Conservation (phyloP, 23 red algal genomes). For the Pyropia haitanensis region DNA sequence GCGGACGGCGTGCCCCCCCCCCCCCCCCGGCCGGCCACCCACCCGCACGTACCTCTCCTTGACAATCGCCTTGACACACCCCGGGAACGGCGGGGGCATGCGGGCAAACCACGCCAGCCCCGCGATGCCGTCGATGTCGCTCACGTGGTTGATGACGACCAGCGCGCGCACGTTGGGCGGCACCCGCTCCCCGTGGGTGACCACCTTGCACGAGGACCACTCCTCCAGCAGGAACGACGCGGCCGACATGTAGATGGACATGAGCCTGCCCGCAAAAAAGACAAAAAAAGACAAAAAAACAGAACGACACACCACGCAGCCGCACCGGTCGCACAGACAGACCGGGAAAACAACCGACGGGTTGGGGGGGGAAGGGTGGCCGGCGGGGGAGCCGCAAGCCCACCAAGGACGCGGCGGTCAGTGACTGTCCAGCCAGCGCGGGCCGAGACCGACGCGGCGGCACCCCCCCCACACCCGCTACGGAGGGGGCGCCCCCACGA, state of each 20-base stretch:
- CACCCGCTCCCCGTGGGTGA: conserved; percentile 33
- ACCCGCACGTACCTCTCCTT: conserved; percentile 26
- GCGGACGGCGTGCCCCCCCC: not conserved
- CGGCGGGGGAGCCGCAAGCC: too few species aligned
- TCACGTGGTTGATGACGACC: conserved; percentile 43
- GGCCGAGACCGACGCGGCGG: too few species aligned
- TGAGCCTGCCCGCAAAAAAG: not conserved
- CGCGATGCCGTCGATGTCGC: conserved; percentile 36
- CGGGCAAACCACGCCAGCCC: conserved; percentile 43
- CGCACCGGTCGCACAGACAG: too few species aligned
- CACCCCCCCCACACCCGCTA: too few species aligned
- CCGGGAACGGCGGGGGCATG: conserved; percentile 45
- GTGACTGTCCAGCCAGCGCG: too few species aligned
- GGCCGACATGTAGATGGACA: not conserved
- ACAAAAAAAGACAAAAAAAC: too few species aligned
- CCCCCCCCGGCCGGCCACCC: too few species aligned
- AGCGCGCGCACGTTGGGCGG: conserved; percentile 14
- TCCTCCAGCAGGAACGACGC: conserved; percentile 51
- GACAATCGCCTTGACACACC: conserved; percentile 56
- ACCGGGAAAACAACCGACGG: too few species aligned
- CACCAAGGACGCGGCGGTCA: too few species aligned
- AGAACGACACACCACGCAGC: too few species aligned
- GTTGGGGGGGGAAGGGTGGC: too few species aligned
- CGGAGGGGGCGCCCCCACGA: too few species aligned
- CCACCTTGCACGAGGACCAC: conserved; percentile 26